These are phyloP conservation scores for Mimosa bimucronata DNA, from an alignment of 306 rosid genomes.

Conservation along the genomic window DNA sequence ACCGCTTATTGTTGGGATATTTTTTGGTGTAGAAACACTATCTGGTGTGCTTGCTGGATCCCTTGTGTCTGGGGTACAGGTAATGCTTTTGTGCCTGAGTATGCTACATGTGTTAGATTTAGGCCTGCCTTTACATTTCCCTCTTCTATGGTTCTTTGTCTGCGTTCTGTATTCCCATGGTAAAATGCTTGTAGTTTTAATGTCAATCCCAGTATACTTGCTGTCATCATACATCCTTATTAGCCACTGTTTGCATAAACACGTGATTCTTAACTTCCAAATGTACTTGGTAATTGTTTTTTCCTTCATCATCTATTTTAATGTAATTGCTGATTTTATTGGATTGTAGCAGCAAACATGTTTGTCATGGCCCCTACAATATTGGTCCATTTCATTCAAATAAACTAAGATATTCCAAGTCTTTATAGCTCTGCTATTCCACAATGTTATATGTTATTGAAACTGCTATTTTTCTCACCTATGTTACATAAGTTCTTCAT, in stretches of 20 bases:
- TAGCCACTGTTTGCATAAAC: neutral
- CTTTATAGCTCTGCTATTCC: neutral
- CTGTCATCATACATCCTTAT: neutral
- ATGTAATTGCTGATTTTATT: neutral
- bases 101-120: neutral
- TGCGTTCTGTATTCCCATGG: neutral
- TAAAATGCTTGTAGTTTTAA: neutral
- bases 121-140: neutral
- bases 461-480: too few relatives aligned
- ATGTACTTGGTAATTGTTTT: neutral
- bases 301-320: neutral
- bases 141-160: neutral
- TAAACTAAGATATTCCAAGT: neutral
- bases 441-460: neutral
- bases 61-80: constrained; percentile 81
- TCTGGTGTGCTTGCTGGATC: constrained; percentile 79
- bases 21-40: constrained; percentile 77
- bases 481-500: neutral
- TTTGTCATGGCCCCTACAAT: neutral
- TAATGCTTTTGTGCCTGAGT: constrained; percentile 14
- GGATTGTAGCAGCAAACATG: neutral
- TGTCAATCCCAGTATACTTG: neutral
- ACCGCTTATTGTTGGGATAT: constrained; percentile 70
- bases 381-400: neutral
- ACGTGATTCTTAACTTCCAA: neutral